Percentiles rank a stretch among this genome's conserved stretches.
These are phyloP conservation scores for Mycena albidolilacea DNA, from an alignment of 768 basidiomycete species.

Conservation along the genomic window DNA sequence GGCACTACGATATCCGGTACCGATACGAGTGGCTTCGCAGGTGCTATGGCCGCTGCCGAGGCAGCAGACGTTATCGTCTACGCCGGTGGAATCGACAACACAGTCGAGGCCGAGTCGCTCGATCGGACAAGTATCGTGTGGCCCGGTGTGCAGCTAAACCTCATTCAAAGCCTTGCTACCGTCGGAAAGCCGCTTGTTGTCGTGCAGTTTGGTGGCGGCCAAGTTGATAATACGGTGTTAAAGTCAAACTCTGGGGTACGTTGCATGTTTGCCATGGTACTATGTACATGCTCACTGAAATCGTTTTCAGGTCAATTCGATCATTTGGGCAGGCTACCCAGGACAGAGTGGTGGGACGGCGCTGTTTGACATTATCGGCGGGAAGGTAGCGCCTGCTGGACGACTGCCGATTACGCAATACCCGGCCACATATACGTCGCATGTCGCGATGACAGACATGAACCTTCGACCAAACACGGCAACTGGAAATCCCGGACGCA, in stretches of 20 bases:
- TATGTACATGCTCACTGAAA: slow-evolving; percentile 14
- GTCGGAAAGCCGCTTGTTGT: slow-evolving; percentile 69
- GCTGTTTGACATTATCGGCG: slow-evolving; percentile 65
- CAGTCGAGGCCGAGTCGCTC: slow-evolving; percentile 63
- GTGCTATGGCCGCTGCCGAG: slow-evolving; percentile 64
- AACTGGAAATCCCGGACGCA: slow-evolving; percentile 62
- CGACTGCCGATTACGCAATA: slow-evolving; percentile 70
- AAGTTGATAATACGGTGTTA: slow-evolving; percentile 64
- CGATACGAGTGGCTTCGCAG: slow-evolving; percentile 61
- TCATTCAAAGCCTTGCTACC: slow-evolving; percentile 60
- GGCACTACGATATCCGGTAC: slow-evolving; percentile 59
- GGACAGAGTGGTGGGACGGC: slow-evolving; percentile 71
- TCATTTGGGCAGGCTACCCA: slow-evolving; percentile 72
- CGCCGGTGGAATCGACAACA: slow-evolving; percentile 68
- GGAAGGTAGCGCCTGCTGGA: slow-evolving; percentile 67
- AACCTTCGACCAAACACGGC: slow-evolving; percentile 61
- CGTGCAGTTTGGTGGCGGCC: slow-evolving; percentile 71
- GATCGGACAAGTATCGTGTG: slow-evolving; percentile 68
- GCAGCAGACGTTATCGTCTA: slow-evolving; percentile 67
- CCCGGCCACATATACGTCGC: slow-evolving; percentile 60
- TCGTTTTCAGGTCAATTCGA: slow-evolving; percentile 61
- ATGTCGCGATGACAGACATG: slow-evolving; percentile 74
- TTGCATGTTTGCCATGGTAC: slow-evolving; percentile 58
- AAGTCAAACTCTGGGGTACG: slow-evolving; percentile 59
- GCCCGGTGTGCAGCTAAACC: slow-evolving; percentile 69